Conservation (phyloP, 2,329 filamentous ascomycete genomes). For the Ophiostoma sp. region DNA sequence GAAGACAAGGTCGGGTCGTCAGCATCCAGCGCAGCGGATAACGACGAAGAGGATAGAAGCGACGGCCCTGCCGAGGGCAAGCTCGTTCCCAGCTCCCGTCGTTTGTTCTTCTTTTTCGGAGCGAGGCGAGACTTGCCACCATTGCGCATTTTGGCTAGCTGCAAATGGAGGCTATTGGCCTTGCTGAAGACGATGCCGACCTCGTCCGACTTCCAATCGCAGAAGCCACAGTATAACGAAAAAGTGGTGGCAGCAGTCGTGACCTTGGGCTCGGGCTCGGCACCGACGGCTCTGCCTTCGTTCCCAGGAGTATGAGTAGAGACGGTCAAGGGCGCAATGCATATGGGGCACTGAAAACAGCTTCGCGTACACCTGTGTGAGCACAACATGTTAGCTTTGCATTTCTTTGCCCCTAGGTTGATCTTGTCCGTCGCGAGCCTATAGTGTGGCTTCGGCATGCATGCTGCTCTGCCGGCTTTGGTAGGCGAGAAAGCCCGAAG, state of each 20-base stretch:
- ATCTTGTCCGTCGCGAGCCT: not conserved
- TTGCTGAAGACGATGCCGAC: conserved; percentile 88
- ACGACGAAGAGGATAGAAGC: not conserved
- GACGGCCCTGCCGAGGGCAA: conserved; percentile 13
- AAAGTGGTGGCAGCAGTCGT: conserved; percentile 39
- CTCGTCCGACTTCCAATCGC: conserved; percentile 86
- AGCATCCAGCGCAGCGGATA: not conserved
- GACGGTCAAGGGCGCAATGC: conserved; percentile 67
- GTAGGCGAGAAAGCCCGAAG: not conserved
- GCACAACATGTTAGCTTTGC: conserved; percentile 9
- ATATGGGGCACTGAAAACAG: conserved; percentile 92
- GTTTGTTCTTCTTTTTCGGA: conserved; percentile 47
- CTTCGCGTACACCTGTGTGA: conserved; percentile 75
- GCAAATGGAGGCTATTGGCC: conserved; percentile 75
- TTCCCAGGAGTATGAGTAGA: conserved; percentile 47
- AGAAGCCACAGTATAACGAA: conserved; percentile 81
- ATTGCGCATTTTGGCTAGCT: conserved; percentile 66
- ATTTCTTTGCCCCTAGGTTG: not conserved
- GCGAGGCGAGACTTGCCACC: conserved; percentile 50
- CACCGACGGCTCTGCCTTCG: conserved; percentile 21
- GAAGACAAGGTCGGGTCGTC: not conserved
- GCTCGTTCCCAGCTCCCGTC: conserved; percentile 41
- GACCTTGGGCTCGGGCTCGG: conserved; percentile 48
- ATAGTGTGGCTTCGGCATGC: not conserved
- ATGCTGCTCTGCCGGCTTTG: not conserved